These are phyloP conservation scores for Curvularia spicifera DNA, from an alignment of 2,329 filamentous ascomycete species.

Conservation along the genomic window DNA sequence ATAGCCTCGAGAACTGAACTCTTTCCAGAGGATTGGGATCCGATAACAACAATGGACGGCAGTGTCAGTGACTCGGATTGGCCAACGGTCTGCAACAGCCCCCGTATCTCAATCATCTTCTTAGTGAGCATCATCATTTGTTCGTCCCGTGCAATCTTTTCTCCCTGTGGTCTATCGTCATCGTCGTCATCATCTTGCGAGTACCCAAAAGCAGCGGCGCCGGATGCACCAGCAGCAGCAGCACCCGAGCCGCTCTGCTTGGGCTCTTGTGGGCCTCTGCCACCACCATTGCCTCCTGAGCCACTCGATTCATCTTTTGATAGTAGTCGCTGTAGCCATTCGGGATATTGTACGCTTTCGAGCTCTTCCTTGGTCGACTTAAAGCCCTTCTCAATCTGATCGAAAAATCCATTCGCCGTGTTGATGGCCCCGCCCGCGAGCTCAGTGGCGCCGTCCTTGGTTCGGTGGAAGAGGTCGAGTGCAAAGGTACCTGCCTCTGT, in stretches of 20 bases:
- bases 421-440: constrained; percentile 74
- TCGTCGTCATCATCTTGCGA: constrained; percentile 72
- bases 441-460: constrained; percentile 71
- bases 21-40: constrained; percentile 97
- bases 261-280: constrained; percentile 54
- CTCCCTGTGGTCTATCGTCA: constrained; percentile 67
- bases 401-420: constrained; percentile 74
- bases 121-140: constrained; percentile 99
- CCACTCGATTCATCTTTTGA: constrained; percentile 48
- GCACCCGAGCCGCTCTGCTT: constrained; percentile 63
- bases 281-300: constrained; percentile 48
- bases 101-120: constrained; percentile 99
- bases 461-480: constrained; percentile 75
- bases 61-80: constrained; percentile 88
- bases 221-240: constrained; percentile 71
- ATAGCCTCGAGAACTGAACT: constrained; percentile 97
- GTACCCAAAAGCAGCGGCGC: constrained; percentile 80
- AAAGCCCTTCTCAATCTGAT: constrained; percentile 82
- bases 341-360: constrained; percentile 70
- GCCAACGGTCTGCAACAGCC: constrained; percentile 86
- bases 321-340: constrained; percentile 81
- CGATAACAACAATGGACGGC: constrained; percentile 98
- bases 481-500: constrained; percentile 77
- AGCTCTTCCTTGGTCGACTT: constrained; percentile 80
- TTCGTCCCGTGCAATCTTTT: constrained; percentile 81